Evolutionary conservation across 331 rosid species (phyloP), one percentile per base, ranked within the genome.

Genomic region (Quercus lobata): DNA sequence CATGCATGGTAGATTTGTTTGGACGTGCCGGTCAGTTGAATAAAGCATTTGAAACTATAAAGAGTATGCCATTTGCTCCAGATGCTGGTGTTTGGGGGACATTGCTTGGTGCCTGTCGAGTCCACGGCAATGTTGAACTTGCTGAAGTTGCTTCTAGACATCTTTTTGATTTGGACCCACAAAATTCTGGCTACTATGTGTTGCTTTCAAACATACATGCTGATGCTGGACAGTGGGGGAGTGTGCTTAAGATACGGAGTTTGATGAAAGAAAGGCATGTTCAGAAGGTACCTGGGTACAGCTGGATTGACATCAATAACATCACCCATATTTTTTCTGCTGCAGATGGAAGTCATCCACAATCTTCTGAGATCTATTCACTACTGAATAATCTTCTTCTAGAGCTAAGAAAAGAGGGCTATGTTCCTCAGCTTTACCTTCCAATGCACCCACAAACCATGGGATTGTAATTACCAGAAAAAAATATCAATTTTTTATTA

Each of bases 41-140:
- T 2, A 94, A 92, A 80, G 98, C 98, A 77, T 87, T 85, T 57
- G 91, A 88, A 76, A 91, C 89, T 15, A 87, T 94, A 80, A 85
- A 80, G 60, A 85, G 78, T 84, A 92, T 94, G 92, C 97, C 97
- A 30, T 88, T 90, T 74, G 69, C 88, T 72, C 97, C 98, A 34
- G 97, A 93, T 57, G 92, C 95, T 29, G 97, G 97, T 71, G 87
- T 93, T 80, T 94, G 97, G 97, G 97, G 97, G 49, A 91, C 97
- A 19, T 76, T 94, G 71, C 96, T 94, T 34, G 98, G 98, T 77
- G 93, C 98, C 2, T 94, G 97, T 73, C 89, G 96, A 17, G 83
- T 92, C 73, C 92, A 94, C 76, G 92, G 97, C 60, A 90, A 94
- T 69, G 91, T 91, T 44, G 93, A 92, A 78, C 91, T 92, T 74